Conservation (phyloP, 129 eudicot genomes). For the Flaveria robusta region DNA sequence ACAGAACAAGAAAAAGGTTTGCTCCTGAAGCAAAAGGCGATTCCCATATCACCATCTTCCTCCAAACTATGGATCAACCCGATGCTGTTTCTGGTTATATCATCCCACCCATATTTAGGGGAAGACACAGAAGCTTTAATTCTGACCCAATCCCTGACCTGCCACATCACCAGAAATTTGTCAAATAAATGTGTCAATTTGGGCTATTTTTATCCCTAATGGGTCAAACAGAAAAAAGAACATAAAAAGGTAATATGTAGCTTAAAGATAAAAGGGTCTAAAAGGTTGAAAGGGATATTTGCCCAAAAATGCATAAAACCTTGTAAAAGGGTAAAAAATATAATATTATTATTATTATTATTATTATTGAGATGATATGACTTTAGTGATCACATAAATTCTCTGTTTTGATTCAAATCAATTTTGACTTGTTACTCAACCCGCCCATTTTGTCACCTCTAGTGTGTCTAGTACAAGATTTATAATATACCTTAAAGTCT, state of each 20-base stretch:
- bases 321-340: too few species aligned
- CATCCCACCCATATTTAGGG: slow-evolving; percentile 99
- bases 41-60: slow-evolving; percentile 97
- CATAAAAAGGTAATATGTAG: not conserved
- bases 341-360: too few species aligned
- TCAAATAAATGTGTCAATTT: slow-evolving; percentile 3
- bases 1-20: slow-evolving; percentile 90
- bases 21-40: slow-evolving; percentile 94
- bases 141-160: slow-evolving; percentile 98
- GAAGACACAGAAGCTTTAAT: slow-evolving; percentile 91
- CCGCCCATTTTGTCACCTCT: not conserved
- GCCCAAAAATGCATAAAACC: not conserved
- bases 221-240: not conserved
- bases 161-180: slow-evolving; percentile 24
- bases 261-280: not conserved
- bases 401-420: not conserved
- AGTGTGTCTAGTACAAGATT: not conserved
- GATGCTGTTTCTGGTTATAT: slow-evolving; percentile 76
- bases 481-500: slow-evolving; percentile 76
- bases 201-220: not conserved
- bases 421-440: not conserved
- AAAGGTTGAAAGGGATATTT: not conserved
- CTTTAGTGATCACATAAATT: too few species aligned
- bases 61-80: slow-evolving; percentile 95
- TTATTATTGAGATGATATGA: too few species aligned